Evolutionary conservation across 2,329 filamentous ascomycete species (phyloP), one percentile per base, ranked within the genome.

Genomic region (Chaetomium olivaceum): DNA sequence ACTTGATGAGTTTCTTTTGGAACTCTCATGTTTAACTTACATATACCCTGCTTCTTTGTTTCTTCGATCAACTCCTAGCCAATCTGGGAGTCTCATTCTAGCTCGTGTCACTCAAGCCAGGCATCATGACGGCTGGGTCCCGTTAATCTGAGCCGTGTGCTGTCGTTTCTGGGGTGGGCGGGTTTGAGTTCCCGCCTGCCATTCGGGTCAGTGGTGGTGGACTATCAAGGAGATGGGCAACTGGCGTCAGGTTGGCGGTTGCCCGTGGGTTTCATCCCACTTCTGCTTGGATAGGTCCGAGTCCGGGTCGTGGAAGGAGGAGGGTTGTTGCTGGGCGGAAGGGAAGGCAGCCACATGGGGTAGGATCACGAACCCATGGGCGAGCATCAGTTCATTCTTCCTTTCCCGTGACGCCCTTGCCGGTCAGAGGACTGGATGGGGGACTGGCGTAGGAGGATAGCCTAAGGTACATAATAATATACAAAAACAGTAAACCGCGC

Each of bases 11-110:
- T 52, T 12, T 11, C 8, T 25, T 52, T 52, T 23, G 23, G 19
- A 27, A 21, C 33, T 4, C 27, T 16, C 19, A n/a, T 1, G 19
- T 43, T 19, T 3, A 11, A 21, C 33, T 60, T 56, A 57, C 55
- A 64, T 64, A 64, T 64, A 64, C 62, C 62, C 62, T 50, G 11
- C 12, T n/a, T 46, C 31, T 55, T 58, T 27, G 23, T 59, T 59
- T 21, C 29, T 46, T 46, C 11, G 33, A 19, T 64, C 14, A 36
- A 31, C 27, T 29, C 27, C 27, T 29, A 3, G 27, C 27, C 27
- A 29, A 29, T 29, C 6, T 29, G 27, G 27, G 27, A 29, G 27
- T 29, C 27, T 29, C 21, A 27, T 25, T 52, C 9, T 52, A 19
- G 39, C 39, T 43, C 39, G 39, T 43, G 16, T 19, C 16, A 14